Evolutionary conservation across 495 filamentous ascomycete species (phyloP), one percentile per base, ranked within the genome.

Genomic region (Penicillium egyptiacum): DNA sequence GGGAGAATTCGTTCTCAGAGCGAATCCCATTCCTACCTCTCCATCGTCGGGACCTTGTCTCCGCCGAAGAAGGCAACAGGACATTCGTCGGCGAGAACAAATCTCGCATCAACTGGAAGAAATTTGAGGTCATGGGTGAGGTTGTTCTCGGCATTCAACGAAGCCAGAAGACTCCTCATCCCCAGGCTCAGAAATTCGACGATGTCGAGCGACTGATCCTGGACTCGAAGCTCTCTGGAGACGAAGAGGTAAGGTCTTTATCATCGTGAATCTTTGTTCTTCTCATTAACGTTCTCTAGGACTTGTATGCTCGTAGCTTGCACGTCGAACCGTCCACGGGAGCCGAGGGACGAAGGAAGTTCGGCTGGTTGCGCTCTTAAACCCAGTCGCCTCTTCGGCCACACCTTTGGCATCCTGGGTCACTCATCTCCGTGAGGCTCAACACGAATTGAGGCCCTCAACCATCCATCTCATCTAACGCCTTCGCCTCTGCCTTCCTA

Each of bases 51-150:
- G 94, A 98, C 72, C 77, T 98, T 28, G 90, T 96, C 6, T 87
- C 88, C 19, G 94, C 94, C 5, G 90, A 96, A 67, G 90, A 95
- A 72, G 94, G 94, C 22, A 97, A 94, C 70, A 81, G 81, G 58
- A 98, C 94, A 12, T 92, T 95, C 66, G 77, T 96, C 10, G 86
- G 86, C 20, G 82, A 88, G 22, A 78, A 74, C 49, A 84, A 88
- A 55, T 85, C 88, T 55, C 80, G 89, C 40, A 90, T 98, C 65
- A 98, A 97, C 67, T 98, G 94, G 94, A 91, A 88, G 75, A 98
- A 98, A 65, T 98, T 98, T 62, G 92, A 98, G 75, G 88, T 98
- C 19, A 87, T 98, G 75, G 91, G 91, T 5, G 92, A 97, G 56
- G 88, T 96, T 23, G 81, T 98, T 49, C 80, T 96, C 50, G 88